Evolutionary conservation across 148 eudicot genomes (phyloP), one percentile per base, ranked within the genome.

Genomic region (Rhododendron mucronatum): DNA sequence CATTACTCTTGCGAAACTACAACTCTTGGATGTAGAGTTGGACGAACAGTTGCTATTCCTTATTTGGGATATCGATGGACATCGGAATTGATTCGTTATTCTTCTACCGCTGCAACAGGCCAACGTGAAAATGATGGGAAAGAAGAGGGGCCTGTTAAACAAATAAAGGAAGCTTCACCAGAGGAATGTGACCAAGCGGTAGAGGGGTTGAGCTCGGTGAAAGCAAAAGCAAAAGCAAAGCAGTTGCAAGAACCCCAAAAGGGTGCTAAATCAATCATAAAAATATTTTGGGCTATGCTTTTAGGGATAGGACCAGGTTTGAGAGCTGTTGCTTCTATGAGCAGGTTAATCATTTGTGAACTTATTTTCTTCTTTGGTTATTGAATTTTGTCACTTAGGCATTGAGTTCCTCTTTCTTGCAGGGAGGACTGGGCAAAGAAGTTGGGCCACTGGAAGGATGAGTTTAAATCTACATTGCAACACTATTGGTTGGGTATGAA

Each of bases 111-210:
- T 23, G 84, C 91, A n/a, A 91, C 91, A 81, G 90, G 91, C 65
- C 88, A 93, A 86, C 94, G 93, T 69, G 88, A 92, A 84, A 89
- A 93, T 61, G 95, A 93, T 78, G 91, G 89, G 63, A 91, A 90
- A 50, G 88, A 93, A 59, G 87, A 90, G 88, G 77, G 87, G 26
- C 89, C 86, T 82, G 89, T 93, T 86, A 91, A 92, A 87, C 93
- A 89, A 91, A 93, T 90, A 88, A 95, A 94, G 89, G 95, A 96
- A 88, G 93, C 98, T 50, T 96, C 98, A 76, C 95, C 98, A 2
- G 95, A 94, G 88, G 98, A 96, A 88, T 96, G 98, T 93, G 98
- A 93, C 89, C 91, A 94, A 91, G 98, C 98, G 76, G 98, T 96
- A 53, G 90, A 90, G n/a, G 96, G 95, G 57, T 88, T 96, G 83